phyloP scores from a whole-genome alignment of 306 rosid genomes.

The Lablab purpureus region DNA sequence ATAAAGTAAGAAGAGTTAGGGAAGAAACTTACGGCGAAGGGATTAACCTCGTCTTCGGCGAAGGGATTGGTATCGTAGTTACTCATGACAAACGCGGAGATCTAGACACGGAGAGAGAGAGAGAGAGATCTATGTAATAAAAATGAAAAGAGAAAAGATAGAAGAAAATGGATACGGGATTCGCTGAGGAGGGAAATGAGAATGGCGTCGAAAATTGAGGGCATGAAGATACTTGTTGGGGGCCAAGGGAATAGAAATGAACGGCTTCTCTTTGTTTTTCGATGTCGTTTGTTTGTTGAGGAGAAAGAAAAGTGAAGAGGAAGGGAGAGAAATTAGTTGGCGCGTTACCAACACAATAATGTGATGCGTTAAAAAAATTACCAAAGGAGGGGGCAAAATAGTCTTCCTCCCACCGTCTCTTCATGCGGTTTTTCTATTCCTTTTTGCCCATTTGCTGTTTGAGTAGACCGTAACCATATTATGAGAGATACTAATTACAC shows the following conservation, averaged over 20 bases:
- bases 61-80: conserved; percentile 71
- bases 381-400: neutral
- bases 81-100: conserved; percentile 58
- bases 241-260: conserved; percentile 5
- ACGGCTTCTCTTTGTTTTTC: conserved; percentile 30
- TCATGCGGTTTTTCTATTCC: neutral
- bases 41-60: conserved; percentile 77
- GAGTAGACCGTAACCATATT: neutral
- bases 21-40: conserved; percentile 67
- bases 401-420: neutral
- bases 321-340: neutral
- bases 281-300: conserved; percentile 12
- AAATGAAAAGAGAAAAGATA: neutral
- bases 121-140: neutral
- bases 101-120: conserved; percentile 24
- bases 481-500: too few species aligned
- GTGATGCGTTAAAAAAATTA: neutral
- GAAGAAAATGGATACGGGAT: neutral
- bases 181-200: conserved; percentile 2
- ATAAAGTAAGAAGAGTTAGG: neutral
- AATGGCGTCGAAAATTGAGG: neutral
- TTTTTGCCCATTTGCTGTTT: neutral
- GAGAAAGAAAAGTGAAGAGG: conserved; percentile 32
- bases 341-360: conserved; percentile 6
- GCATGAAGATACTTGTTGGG: neutral